Conservation (phyloP, 345 rosid species). For the Aurinia saxatilis region DNA sequence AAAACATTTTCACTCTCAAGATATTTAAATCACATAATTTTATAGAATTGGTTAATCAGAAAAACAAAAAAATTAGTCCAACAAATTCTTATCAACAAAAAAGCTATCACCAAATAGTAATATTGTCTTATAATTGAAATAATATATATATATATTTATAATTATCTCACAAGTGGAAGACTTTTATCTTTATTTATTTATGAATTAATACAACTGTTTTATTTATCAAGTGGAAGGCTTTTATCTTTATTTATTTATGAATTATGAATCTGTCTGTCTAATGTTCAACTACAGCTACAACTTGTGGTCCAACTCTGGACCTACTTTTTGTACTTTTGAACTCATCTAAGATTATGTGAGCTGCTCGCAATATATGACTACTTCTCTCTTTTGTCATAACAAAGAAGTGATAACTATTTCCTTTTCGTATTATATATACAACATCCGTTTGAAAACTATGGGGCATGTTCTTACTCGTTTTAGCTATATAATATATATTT, state of each 20-base stretch:
- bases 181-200: conserved; percentile 2
- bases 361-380: conserved; percentile 28
- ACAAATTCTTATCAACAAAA: too few species aligned
- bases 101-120: too few species aligned
- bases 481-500: background rate
- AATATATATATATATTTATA: too few species aligned
- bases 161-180: conserved; percentile 15
- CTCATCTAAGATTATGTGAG: conserved; percentile 5
- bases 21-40: too few species aligned
- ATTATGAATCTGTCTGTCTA: conserved; percentile 1
- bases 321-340: conserved; percentile 8
- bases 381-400: background rate
- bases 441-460: background rate
- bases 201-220: conserved; percentile 13
- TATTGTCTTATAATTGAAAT: too few species aligned
- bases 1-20: too few species aligned
- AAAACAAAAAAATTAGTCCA: too few species aligned
- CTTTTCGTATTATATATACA: background rate
- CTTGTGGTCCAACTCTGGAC: conserved; percentile 23
- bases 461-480: background rate
- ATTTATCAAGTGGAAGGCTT: conserved; percentile 15
- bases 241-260: background rate
- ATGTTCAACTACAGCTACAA: conserved; percentile 18
- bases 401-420: background rate
- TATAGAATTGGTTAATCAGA: too few species aligned